A percentile compares a stretch with the other conserved stretches of the same genome.
Evolutionary conservation across 345 rosid species (phyloP).

Genomic region (Cardiospermum halicacabum): DNA sequence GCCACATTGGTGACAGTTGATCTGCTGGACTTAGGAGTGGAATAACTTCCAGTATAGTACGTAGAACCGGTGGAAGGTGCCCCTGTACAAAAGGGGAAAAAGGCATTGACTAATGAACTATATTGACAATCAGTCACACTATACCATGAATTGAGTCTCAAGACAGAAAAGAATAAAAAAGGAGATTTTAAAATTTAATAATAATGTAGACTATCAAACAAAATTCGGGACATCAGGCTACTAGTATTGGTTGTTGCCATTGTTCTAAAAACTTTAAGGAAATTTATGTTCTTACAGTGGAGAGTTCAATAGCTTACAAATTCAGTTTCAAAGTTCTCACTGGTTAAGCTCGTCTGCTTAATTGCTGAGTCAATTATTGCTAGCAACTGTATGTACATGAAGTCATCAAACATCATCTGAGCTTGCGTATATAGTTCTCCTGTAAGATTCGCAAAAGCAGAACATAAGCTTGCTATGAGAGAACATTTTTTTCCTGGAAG

Average conservation of each 20-base stretch:
- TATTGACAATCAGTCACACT: not conserved
- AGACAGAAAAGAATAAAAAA: not conserved
- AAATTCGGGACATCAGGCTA: no score
- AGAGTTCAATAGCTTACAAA: slow-evolving; percentile 46
- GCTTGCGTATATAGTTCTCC: slow-evolving; percentile 92
- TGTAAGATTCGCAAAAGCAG: slow-evolving; percentile 28
- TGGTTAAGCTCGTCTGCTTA: slow-evolving; percentile 45
- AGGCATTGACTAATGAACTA: not conserved
- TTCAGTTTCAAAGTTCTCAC: slow-evolving; percentile 69
- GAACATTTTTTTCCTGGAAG: slow-evolving; percentile 1
- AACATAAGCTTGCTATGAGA: slow-evolving; percentile 12
- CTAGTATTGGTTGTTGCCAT: no score
- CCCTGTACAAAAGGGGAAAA: slow-evolving; percentile 44
- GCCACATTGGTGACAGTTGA: slow-evolving; percentile 87
- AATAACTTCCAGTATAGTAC: slow-evolving; percentile 69
- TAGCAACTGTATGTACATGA: slow-evolving; percentile 71
- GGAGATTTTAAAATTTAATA: slow-evolving; percentile 2
- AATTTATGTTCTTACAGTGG: not conserved
- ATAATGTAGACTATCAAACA: not conserved
- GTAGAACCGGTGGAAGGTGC: slow-evolving; percentile 71
- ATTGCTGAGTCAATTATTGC: slow-evolving; percentile 62
- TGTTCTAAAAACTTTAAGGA: no score
- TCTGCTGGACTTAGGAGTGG: slow-evolving; percentile 73
- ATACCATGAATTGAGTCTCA: no score
- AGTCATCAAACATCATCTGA: slow-evolving; percentile 73